Evolutionary conservation across 495 filamentous ascomycete species (phyloP).

Genomic region (Lasiosphaeria ovina): DNA sequence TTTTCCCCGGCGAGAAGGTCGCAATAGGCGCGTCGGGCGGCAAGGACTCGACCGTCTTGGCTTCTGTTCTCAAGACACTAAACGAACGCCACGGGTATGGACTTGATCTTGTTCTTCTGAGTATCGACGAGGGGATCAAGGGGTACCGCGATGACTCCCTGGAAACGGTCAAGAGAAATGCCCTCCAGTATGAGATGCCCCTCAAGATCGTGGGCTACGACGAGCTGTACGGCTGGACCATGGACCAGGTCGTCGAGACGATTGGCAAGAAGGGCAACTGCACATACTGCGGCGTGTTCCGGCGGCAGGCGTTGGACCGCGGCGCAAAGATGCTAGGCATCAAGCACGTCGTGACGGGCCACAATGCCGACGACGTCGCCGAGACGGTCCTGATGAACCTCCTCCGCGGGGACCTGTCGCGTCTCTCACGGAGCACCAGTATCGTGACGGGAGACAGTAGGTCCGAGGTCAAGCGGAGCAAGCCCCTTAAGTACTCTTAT

Average conservation of each 20-base stretch:
- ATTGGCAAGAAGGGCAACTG: conserved; percentile 99
- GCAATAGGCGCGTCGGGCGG: conserved; percentile 96
- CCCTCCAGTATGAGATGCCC: conserved; percentile 83
- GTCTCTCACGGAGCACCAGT: conserved; percentile 84
- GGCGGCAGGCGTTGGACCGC: conserved; percentile 89
- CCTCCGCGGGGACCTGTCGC: conserved; percentile 82
- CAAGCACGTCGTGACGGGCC: conserved; percentile 92
- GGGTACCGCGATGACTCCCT: conserved; percentile 94
- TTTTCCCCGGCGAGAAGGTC: conserved; percentile 78
- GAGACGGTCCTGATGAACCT: conserved; percentile 99
- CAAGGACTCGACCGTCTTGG: conserved; percentile 96
- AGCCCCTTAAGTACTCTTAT: conserved; percentile 96
- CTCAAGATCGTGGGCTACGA: conserved; percentile 88
- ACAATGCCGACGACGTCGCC: conserved; percentile 98
- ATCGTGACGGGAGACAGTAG: conserved; percentile 78
- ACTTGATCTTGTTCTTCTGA: conserved; percentile 79
- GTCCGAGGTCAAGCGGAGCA: conserved; percentile 83
- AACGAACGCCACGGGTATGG: conserved; percentile 89
- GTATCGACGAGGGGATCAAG: conserved; percentile 95
- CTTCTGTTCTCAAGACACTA: conserved; percentile 88
- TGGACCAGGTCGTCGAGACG: conserved; percentile 95
- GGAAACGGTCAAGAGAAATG: conserved; percentile 93
- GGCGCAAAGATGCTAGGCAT: conserved; percentile 86
- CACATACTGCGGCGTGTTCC: conserved; percentile 97
- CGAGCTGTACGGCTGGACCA: conserved; percentile 97